A percentile compares a stretch with the other conserved stretches of the same genome.
phyloP scores from a whole-genome alignment of 495 filamentous ascomycete genomes.

The Aspergillus carlsbadensis region DNA sequence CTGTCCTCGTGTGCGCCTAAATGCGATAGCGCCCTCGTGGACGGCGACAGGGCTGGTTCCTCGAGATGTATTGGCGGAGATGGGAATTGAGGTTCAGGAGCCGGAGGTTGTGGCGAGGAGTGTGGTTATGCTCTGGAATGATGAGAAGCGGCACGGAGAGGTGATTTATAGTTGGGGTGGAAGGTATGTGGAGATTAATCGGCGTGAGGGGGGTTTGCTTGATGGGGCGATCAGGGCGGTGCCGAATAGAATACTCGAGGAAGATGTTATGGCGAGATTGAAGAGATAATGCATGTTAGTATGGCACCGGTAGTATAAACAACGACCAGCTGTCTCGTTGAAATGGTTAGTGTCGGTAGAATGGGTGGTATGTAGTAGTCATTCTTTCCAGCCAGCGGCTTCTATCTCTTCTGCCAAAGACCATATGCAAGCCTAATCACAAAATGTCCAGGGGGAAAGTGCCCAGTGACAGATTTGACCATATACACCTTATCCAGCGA shows the following conservation, averaged over 20 bases:
- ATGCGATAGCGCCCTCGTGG: slow-evolving; percentile 45
- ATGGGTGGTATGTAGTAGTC: slow-evolving; percentile 1
- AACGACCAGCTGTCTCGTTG: too few species aligned
- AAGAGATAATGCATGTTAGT: too few species aligned
- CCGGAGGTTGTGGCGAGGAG: slow-evolving; percentile 37
- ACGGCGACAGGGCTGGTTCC: slow-evolving; percentile 37
- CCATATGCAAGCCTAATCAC: slow-evolving; percentile 5
- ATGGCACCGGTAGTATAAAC: not conserved
- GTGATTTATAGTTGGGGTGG: slow-evolving; percentile 41
- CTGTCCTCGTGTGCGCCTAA: slow-evolving; percentile 29
- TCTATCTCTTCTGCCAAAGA: slow-evolving; percentile 6
- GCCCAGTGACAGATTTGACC: slow-evolving; percentile 1
- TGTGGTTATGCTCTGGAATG: slow-evolving; percentile 35
- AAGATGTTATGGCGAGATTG: slow-evolving; percentile 16
- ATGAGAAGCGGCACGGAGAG: slow-evolving; percentile 33
- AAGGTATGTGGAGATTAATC: slow-evolving; percentile 39
- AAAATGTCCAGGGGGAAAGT: slow-evolving; percentile 3
- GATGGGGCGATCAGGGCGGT: slow-evolving; percentile 13
- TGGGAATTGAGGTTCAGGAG: slow-evolving; percentile 29
- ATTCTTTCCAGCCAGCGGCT: slow-evolving; percentile 10
- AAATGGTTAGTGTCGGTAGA: too few species aligned
- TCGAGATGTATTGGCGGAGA: slow-evolving; percentile 16
- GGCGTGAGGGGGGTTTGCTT: slow-evolving; percentile 27
- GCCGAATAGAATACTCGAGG: slow-evolving; percentile 16
- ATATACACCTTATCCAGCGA: not conserved